Base-by-base conservation (phyloP, 306 rosid species). In the Gastrolobium bilobum region DNA sequence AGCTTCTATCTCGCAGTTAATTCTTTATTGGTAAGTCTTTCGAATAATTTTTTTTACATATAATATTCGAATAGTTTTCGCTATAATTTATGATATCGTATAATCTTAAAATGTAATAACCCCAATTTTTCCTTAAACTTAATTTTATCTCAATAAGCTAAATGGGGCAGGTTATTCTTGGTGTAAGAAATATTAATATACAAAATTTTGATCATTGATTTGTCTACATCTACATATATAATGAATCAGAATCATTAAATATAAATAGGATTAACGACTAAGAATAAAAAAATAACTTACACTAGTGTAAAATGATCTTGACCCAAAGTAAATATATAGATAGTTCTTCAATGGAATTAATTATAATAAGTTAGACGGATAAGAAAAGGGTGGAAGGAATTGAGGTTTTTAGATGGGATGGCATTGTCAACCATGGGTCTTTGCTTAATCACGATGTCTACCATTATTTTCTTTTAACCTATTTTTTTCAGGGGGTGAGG, bases 371-470 rank as follows among this genome's bases (percentile, higher is more conserved):
- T 64, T 50, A 53, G 73, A 76, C 54, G 77, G 68, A 80, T 52
- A 71, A 37, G 40, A 83, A 75, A 79, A 39, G 73, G 43, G 73
- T 7, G 26, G 40, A 51, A 57, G 33, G 53, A 57, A 26, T 70
- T 75, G 79, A 73, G 68, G 68, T 46, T 60, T 87, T 87, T 82
- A 80, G 92, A 89, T 89, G 87, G 83, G 70, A 61, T 84, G 90
- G 77, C 91, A 76, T 77, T 92, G 89, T 88, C 92, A 88, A 89
- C 79, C 75, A 77, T 66, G 85, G 89, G 87, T 82, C 89, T 86
- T 86, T 68, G 58, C 84, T 88, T 71, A 84, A 91, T 90, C 83
- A 83, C 86, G 80, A 73, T 89, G 90, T 83, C 85, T 80, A 78
- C 86, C 86, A 87, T 83, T 85, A 80, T 53, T 72, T 71, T 34